A percentile compares a stretch with the other conserved stretches of the same genome.
These are phyloP conservation scores for Colletotrichum australisinense DNA, from an alignment of 2,329 filamentous ascomycete species.

Conservation along the genomic window DNA sequence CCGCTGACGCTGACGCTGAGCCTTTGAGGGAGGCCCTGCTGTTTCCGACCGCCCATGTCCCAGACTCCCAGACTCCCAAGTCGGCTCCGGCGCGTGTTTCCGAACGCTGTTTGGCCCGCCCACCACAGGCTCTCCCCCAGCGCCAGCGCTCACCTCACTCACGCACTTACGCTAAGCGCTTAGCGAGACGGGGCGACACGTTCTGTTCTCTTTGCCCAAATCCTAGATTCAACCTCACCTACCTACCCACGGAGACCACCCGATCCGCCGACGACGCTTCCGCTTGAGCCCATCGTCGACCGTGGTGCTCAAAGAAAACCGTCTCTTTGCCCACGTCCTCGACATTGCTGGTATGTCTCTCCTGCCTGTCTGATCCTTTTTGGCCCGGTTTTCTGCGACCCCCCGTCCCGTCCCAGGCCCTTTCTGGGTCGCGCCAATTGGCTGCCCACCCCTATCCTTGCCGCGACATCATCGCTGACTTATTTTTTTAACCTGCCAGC, in stretches of 20 bases:
- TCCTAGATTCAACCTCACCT: slow-evolving; percentile 33
- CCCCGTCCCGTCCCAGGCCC: slow-evolving; percentile 3
- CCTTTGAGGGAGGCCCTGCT: neutral
- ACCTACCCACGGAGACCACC: slow-evolving; percentile 9
- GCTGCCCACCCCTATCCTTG: slow-evolving; percentile 36
- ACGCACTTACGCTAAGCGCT: slow-evolving; percentile 40
- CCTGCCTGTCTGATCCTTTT: neutral
- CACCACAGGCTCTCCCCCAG: slow-evolving; percentile 1
- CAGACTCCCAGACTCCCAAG: slow-evolving; percentile 14
- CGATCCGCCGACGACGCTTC: slow-evolving; percentile 4
- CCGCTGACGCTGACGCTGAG: too few species aligned
- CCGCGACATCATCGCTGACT: slow-evolving; percentile 35
- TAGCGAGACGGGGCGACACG: slow-evolving; percentile 41
- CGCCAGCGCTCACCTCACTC: slow-evolving; percentile 5
- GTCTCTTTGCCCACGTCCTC: slow-evolving; percentile 18
- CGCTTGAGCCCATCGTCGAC: slow-evolving; percentile 22
- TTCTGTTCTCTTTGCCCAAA: slow-evolving; percentile 36
- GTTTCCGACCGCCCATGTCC: neutral
- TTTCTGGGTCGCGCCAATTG: slow-evolving; percentile 31
- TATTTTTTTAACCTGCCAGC: slow-evolving; percentile 33
- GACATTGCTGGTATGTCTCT: slow-evolving; percentile 30
- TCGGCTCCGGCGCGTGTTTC: slow-evolving; percentile 37
- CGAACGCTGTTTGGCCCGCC: slow-evolving; percentile 33
- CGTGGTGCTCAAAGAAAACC: slow-evolving; percentile 16
- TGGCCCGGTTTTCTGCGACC: neutral